Conservation (phyloP, 1,139 yeast genomes). For the Pichia sp. region DNA sequence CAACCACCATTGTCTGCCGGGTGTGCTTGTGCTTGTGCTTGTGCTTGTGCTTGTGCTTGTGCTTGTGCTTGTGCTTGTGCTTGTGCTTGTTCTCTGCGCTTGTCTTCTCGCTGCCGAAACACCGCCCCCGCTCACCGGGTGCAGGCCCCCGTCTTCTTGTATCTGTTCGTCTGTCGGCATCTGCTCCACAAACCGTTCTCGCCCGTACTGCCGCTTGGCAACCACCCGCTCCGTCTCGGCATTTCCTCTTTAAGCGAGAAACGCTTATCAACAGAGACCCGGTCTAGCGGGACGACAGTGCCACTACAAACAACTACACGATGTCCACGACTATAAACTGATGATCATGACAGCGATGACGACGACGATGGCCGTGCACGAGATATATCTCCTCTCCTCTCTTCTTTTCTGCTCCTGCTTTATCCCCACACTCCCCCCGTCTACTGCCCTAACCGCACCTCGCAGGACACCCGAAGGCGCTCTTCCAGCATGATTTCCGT, state of each 20-base stretch:
- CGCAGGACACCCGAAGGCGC: not conserved
- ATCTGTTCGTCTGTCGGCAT: not conserved
- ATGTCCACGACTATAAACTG: no score
- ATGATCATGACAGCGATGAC: no score
- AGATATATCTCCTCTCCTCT: no score
- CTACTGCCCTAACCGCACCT: no score
- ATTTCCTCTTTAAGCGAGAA: not conserved
- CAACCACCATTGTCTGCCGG: conserved; percentile 22
- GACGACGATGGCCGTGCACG: no score
- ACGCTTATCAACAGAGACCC: not conserved
- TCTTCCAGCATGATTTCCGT: not conserved
- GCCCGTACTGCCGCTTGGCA: not conserved
- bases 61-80: no score
- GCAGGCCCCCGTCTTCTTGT: not conserved
- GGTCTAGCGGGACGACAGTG: not conserved
- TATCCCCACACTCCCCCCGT: no score
- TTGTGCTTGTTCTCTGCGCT: no score
- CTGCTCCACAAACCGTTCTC: not conserved
- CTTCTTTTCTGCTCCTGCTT: no score
- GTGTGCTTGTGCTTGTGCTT: no score
- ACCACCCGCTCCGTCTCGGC: not conserved
- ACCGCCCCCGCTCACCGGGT: not conserved
- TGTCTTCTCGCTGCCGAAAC: not conserved
- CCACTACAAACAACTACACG: no score
- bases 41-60: no score